Evolutionary conservation across 2,329 filamentous ascomycete species (phyloP).

Genomic region (Cryoendolithus antarcticus): DNA sequence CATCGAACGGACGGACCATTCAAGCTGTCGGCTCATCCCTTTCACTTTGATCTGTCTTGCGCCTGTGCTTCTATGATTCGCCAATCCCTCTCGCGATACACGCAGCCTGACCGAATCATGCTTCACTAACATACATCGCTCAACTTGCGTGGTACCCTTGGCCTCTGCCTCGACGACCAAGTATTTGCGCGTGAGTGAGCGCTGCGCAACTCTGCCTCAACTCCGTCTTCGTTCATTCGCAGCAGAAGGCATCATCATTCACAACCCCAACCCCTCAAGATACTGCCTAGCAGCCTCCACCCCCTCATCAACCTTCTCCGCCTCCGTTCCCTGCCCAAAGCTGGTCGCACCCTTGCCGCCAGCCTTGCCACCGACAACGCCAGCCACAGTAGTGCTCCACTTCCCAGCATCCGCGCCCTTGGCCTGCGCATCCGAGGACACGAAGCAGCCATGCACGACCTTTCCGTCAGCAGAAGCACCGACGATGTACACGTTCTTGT

Average conservation of each 20-base stretch:
- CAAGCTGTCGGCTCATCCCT: too few relatives aligned
- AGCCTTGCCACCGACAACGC: constrained; percentile 76
- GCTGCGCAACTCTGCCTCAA: too few relatives aligned
- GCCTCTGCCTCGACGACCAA: too few relatives aligned
- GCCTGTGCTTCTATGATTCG: too few relatives aligned
- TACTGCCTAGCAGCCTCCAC: constrained; percentile 73
- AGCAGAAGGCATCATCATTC: constrained; percentile 6
- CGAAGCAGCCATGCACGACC: constrained; percentile 81
- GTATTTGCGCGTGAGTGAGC: too few relatives aligned
- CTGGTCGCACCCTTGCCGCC: constrained; percentile 85
- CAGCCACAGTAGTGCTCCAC: constrained; percentile 71
- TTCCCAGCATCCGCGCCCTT: constrained; percentile 68
- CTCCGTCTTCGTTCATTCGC: too few relatives aligned
- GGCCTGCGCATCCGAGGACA: constrained; percentile 49
- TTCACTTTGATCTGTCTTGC: too few relatives aligned
- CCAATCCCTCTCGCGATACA: too few relatives aligned
- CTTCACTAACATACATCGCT: too few relatives aligned
- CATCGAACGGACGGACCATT: too few relatives aligned
- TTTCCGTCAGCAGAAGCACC: constrained; percentile 46
- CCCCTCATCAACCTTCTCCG: constrained; percentile 73
- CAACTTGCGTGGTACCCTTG: too few relatives aligned
- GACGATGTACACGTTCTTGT: constrained; percentile 79
- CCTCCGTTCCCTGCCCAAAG: constrained; percentile 75
- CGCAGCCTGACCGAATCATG: too few relatives aligned
- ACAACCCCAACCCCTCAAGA: constrained; percentile 66